A percentile compares a stretch with the other conserved stretches of the same genome.
Evolutionary conservation across 2,329 filamentous ascomycete genomes (phyloP).

Genomic region (Cladorrhinum sp.): DNA sequence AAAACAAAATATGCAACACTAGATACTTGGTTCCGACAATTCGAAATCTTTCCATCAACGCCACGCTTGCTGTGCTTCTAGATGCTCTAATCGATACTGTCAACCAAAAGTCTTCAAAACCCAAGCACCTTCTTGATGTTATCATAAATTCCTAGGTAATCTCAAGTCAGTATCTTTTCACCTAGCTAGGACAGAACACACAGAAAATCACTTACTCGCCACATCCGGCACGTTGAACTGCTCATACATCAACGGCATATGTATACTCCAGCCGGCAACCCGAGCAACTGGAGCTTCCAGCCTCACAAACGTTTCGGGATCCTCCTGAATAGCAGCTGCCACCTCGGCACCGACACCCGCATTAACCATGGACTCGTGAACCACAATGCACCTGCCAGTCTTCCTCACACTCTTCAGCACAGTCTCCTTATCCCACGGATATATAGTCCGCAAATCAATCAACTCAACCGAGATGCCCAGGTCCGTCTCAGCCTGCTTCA

Average conservation of each 20-base stretch:
- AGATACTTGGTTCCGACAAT: not conserved
- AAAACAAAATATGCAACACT: not conserved
- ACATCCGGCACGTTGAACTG: conserved; percentile 81
- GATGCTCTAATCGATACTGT: not conserved
- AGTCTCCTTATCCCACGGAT: conserved; percentile 84
- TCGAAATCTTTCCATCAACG: conserved; percentile 12
- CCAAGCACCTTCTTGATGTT: conserved; percentile 64
- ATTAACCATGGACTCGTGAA: conserved; percentile 91
- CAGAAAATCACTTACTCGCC: conserved; percentile 61
- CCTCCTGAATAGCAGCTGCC: conserved; percentile 82
- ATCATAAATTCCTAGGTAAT: conserved; percentile 62
- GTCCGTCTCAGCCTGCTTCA: conserved; percentile 71
- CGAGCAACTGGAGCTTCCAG: conserved; percentile 82
- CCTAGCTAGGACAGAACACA: not conserved
- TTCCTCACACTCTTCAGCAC: conserved; percentile 80
- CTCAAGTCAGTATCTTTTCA: conserved; percentile 29
- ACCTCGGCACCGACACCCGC: conserved; percentile 87
- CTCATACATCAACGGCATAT: conserved; percentile 76
- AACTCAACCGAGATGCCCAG: conserved; percentile 76
- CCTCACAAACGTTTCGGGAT: conserved; percentile 69
- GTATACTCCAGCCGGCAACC: conserved; percentile 87
- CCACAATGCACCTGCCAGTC: conserved; percentile 81
- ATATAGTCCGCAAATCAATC: conserved; percentile 83
- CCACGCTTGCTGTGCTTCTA: conserved; percentile 15
- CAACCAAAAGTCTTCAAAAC: conserved; percentile 47